Conservation (phyloP, 1,284 basidiomycete genomes). For the Bjerkandera adusta region DNA sequence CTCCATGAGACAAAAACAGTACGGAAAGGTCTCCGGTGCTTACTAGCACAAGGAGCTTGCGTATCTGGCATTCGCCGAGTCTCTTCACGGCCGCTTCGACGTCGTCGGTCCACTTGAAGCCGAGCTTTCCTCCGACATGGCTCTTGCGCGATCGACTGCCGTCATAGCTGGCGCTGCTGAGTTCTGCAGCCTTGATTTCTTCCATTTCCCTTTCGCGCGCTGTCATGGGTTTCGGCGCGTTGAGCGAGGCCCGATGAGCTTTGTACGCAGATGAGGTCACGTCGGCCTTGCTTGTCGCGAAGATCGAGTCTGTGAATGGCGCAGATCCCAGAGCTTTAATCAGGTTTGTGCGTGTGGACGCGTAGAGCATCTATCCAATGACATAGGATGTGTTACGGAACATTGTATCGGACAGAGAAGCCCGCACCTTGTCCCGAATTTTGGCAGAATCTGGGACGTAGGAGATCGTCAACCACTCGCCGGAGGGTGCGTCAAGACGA, state of each 20-base stretch:
- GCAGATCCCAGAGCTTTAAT: constrained; percentile 76
- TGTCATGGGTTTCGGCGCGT: constrained; percentile 79
- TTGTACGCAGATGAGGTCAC: constrained; percentile 66
- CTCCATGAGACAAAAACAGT: not conserved
- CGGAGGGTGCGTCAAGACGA: constrained; percentile 53
- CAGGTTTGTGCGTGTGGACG: constrained; percentile 76
- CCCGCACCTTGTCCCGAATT: constrained; percentile 70
- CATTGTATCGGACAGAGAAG: not conserved
- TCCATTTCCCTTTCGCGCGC: constrained; percentile 79
- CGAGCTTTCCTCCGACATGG: constrained; percentile 56
- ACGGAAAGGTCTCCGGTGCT: constrained; percentile 28
- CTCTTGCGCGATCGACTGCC: constrained; percentile 54
- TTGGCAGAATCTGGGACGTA: constrained; percentile 77
- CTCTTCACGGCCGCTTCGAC: constrained; percentile 62
- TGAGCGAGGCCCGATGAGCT: constrained; percentile 70
- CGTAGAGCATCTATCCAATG: constrained; percentile 80
- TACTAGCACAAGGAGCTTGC: constrained; percentile 64
- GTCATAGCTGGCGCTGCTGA: constrained; percentile 45
- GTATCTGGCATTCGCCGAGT: constrained; percentile 48
- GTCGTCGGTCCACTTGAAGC: constrained; percentile 63
- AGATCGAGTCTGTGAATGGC: constrained; percentile 76
- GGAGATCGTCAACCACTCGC: constrained; percentile 69
- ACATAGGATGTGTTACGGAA: not conserved
- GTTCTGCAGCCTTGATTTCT: constrained; percentile 72
- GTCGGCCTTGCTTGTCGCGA: constrained; percentile 77